phyloP scores from a whole-genome alignment of 257 asterid species.

The Petunia axillaris region DNA sequence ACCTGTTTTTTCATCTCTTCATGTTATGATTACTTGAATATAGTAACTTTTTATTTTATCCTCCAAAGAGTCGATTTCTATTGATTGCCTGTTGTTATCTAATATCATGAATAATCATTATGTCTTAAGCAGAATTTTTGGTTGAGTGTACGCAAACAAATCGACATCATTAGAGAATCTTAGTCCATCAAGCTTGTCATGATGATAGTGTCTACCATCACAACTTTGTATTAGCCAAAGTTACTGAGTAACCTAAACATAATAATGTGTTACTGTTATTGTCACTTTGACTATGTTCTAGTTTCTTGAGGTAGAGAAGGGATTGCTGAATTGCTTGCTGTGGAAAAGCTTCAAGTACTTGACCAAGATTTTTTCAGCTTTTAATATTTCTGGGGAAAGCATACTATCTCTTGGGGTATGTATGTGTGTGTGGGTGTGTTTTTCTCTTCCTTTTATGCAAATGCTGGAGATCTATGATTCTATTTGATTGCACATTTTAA shows the following conservation, averaged over 20 bases:
- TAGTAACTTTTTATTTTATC: neutral
- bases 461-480: neutral
- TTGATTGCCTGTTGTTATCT: constrained; percentile 4
- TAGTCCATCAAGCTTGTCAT: neutral
- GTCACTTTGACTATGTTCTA: neutral
- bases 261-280: neutral
- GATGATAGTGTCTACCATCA: constrained; percentile 19
- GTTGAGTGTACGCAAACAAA: neutral
- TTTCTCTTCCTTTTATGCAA: neutral
- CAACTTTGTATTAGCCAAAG: neutral
- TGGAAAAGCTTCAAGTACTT: neutral
- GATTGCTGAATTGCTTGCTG: neutral
- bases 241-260: neutral
- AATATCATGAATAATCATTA: neutral
- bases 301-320: constrained; percentile 15
- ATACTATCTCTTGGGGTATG: neutral
- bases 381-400: neutral
- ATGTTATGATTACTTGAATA: constrained; percentile 20
- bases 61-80: neutral
- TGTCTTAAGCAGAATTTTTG: constrained; percentile 3
- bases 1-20: neutral
- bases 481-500: neutral
- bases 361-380: neutral
- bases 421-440: neutral
- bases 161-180: neutral